Evolutionary conservation across 441 rosid genomes (phyloP).

Genomic region (Eruca vesicaria): DNA sequence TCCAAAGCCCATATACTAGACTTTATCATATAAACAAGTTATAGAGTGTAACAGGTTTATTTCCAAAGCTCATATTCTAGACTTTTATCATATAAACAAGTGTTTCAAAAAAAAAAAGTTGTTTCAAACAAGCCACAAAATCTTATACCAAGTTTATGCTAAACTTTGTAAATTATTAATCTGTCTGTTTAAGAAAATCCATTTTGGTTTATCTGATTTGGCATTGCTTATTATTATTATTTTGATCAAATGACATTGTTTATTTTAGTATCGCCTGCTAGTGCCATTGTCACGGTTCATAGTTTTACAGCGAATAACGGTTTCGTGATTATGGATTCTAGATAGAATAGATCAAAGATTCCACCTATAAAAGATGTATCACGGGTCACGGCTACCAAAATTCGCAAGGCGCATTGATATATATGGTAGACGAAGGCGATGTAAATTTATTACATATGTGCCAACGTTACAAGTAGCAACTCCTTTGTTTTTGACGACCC

Average conservation of each 20-base stretch:
- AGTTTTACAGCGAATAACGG: background rate
- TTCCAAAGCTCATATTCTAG: background rate
- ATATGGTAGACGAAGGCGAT: background rate
- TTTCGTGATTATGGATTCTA: conserved; percentile 7
- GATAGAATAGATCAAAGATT: background rate
- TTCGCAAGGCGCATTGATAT: background rate
- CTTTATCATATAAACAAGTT: too few species aligned
- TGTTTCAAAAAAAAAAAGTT: background rate
- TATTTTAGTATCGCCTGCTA: background rate
- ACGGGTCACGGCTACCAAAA: background rate
- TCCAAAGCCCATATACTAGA: too few species aligned
- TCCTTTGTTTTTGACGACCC: background rate
- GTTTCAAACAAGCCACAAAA: background rate
- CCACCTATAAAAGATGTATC: background rate
- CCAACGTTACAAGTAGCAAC: background rate
- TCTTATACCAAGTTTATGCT: background rate
- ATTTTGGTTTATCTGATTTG: background rate
- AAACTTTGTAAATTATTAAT: background rate
- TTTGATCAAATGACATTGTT: background rate
- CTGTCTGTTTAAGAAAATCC: background rate
- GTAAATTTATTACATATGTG: background rate
- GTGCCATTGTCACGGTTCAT: background rate
- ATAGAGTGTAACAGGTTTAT: background rate
- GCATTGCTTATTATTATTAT: background rate
- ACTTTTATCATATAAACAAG: background rate